Base-by-base conservation (phyloP, 768 basidiomycete species). In the Lactarius tabidus region DNA sequence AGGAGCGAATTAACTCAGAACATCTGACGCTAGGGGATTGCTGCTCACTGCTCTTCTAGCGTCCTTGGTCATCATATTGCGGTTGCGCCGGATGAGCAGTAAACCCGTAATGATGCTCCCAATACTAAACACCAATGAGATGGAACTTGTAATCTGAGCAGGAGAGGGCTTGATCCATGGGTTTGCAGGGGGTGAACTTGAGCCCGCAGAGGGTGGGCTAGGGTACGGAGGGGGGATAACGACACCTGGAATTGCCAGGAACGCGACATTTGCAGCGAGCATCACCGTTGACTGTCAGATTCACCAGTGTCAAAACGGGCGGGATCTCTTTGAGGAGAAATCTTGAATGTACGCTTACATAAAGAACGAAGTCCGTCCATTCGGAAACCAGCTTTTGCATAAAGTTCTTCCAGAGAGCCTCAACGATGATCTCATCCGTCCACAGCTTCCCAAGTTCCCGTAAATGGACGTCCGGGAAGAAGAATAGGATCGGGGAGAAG, bases 61-160 rank as follows among this genome's bases (percentile, higher is more conserved):
- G 45, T 73, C 75, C 26, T 77, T 72, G 41, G 70, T 71, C 45
- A 72, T 75, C 68, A 79, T 78, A 2, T 75, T 75, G 43, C 78
- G 75, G 64, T 79, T 77, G 60, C 81, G 79, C 10, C 82, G 76
- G 51, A 81, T 72, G 8, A 84, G 78, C 10, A 84, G 70, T 23
- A 85, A 74, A 5, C 81, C 80, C 9, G 81, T 67, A 18, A 84
- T 75, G 60, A 83, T 81, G 57, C 79, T 78, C 8, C 82, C 83
- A 12, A 83, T 73, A 62, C 81, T 84, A 5, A 76, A 72, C 0
- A 81, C 67, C 52, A 81, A 77, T 0, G 85, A 85, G 9, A 81
- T 62, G 54, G 83, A 84, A 69, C 83, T 83, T 7, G 78, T 73
- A 23, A 84, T 78, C 69, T 84, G 82, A 0, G 80, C 78, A 1